phyloP scores from a whole-genome alignment of 768 basidiomycete genomes.

The Rhodotorula kratochvilovae region DNA sequence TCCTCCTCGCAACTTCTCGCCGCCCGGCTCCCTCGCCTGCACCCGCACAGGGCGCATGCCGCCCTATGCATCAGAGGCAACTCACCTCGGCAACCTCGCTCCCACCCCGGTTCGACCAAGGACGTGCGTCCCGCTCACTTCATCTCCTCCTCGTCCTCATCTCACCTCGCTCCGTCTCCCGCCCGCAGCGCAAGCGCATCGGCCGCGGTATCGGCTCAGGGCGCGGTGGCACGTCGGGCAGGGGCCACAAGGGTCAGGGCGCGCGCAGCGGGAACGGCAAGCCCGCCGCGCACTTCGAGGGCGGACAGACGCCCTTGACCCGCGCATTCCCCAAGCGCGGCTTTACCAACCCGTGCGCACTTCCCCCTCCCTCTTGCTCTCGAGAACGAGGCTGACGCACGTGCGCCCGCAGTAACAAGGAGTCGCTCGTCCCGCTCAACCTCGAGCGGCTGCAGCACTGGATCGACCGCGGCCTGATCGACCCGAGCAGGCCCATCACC shows the following conservation, averaged over 20 bases:
- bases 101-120: slow-evolving; percentile 66
- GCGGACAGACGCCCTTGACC: slow-evolving; percentile 91
- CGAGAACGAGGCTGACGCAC: not conserved
- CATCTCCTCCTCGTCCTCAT: not conserved
- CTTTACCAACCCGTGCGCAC: slow-evolving; percentile 80
- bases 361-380: not conserved
- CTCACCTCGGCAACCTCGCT: slow-evolving; percentile 61
- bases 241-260: slow-evolving; percentile 94
- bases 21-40: not conserved
- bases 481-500: slow-evolving; percentile 78
- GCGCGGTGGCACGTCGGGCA: slow-evolving; percentile 83
- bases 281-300: slow-evolving; percentile 78
- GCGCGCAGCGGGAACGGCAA: slow-evolving; percentile 84
- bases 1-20: not conserved
- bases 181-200: slow-evolving; percentile 76
- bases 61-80: slow-evolving; percentile 21
- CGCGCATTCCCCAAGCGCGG: slow-evolving; percentile 88
- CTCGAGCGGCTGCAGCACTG: slow-evolving; percentile 83
- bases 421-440: slow-evolving; percentile 75
- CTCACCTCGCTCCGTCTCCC: slow-evolving; percentile 3
- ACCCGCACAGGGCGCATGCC: not conserved
- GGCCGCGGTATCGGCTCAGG: slow-evolving; percentile 90
- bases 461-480: slow-evolving; percentile 77
- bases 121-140: slow-evolving; percentile 52
- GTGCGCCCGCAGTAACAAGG: slow-evolving; percentile 57